Percentiles rank a stretch among this genome's conserved stretches.
phyloP scores from a whole-genome alignment of 139 green algal genomes.

The Dunaliella primolecta region DNA sequence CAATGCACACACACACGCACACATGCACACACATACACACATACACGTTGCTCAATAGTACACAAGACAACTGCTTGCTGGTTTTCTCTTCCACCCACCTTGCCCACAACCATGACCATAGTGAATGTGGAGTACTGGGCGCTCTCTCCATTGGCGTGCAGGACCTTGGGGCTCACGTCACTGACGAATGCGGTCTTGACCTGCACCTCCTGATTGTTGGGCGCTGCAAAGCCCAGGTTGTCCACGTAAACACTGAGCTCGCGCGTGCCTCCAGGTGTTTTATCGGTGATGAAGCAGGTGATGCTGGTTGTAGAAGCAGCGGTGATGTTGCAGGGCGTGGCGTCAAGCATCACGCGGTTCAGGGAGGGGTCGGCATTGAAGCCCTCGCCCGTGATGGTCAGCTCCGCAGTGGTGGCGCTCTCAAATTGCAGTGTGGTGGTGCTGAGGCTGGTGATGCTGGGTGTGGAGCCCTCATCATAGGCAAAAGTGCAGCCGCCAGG shows the following conservation, averaged over 20 bases:
- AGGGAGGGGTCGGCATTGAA: background rate
- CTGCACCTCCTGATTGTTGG: background rate
- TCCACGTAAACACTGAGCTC: background rate
- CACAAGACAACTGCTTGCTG: background rate
- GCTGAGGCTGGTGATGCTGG: conserved; percentile 15
- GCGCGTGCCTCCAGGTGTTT: background rate
- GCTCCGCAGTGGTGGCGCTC: background rate
- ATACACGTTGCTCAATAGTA: background rate
- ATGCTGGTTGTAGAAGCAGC: conserved; percentile 7
- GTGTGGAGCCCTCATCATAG: conserved; percentile 20
- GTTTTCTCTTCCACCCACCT: background rate
- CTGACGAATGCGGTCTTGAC: background rate
- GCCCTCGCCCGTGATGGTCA: conserved; percentile 28
- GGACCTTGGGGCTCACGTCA: background rate
- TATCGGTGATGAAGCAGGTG: background rate
- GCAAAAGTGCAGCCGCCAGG: conserved; percentile 20
- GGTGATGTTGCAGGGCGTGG: conserved; percentile 5
- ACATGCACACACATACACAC: background rate
- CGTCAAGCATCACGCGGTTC: conserved; percentile 2
- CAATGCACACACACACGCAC: background rate
- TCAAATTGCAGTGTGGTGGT: conserved; percentile 14
- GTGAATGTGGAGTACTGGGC: background rate
- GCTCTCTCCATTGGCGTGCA: conserved; percentile 17
- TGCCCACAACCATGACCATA: conserved; percentile 20
- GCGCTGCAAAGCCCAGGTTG: background rate